These are phyloP conservation scores for Rhizopus arrhizus DNA, from an alignment of 371 early-diverging fungal genomes.

Conservation along the genomic window DNA sequence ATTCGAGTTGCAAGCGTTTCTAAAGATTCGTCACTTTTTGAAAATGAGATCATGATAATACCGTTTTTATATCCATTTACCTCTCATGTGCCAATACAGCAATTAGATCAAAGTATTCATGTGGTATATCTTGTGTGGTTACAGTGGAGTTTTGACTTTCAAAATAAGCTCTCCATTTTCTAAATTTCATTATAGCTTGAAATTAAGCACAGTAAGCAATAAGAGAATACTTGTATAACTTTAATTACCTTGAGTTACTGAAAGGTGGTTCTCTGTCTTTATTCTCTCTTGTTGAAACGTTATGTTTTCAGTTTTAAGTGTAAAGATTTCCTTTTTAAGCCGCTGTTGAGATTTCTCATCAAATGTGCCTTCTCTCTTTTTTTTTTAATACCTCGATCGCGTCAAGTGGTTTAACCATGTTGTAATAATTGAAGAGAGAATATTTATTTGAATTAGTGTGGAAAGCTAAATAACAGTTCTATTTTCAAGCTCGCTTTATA, in stretches of 20 bases:
- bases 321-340: conserved; percentile 49
- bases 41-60: background rate
- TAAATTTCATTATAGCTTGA: conserved; percentile 18
- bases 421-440: background rate
- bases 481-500: no score
- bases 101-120: conserved; percentile 16
- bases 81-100: conserved; percentile 28
- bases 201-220: background rate
- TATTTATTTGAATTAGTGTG: background rate
- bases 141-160: conserved; percentile 6
- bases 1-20: conserved; percentile 12
- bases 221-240: background rate
- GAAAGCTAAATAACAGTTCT: no score
- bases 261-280: conserved; percentile 56
- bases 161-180: conserved; percentile 22
- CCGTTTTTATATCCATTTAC: conserved; percentile 1
- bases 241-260: background rate
- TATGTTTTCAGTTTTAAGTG: conserved; percentile 86
- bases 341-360: no score
- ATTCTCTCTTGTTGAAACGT: conserved; percentile 70
- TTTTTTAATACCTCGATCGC: background rate
- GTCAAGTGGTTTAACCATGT: background rate
- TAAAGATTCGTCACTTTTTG: conserved; percentile 14
- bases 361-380: no score
- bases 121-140: conserved; percentile 19